phyloP scores from a whole-genome alignment of 768 basidiomycete genomes.

The Kwoniella heveanensis region DNA sequence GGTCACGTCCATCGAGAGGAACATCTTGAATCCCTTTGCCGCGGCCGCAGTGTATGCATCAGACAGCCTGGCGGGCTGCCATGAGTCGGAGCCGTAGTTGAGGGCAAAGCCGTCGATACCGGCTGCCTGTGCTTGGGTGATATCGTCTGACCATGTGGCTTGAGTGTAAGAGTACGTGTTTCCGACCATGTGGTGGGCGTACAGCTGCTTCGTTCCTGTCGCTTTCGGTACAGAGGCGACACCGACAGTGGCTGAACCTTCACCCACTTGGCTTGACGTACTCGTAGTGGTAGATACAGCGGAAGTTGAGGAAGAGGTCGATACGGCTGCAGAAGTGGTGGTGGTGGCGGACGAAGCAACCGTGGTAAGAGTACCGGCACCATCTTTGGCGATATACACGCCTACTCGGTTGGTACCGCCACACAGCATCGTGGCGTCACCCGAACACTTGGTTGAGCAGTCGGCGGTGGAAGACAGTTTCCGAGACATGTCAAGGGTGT shows the following conservation, averaged over 20 bases:
- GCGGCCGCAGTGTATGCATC: conserved; percentile 54
- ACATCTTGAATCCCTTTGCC: conserved; percentile 44
- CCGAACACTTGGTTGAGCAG: conserved; percentile 26
- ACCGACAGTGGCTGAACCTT: conserved; percentile 22
- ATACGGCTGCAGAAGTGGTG: background rate
- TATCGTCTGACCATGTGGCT: conserved; percentile 53
- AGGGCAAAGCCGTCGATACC: conserved; percentile 59
- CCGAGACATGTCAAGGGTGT: conserved; percentile 11
- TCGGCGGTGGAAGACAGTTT: conserved; percentile 13
- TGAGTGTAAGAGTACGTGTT: conserved; percentile 54
- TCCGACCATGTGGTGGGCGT: conserved; percentile 54
- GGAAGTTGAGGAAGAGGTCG: background rate
- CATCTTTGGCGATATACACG: background rate
- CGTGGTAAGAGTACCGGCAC: conserved; percentile 12
- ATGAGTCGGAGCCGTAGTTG: conserved; percentile 55
- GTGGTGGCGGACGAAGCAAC: conserved; percentile 11
- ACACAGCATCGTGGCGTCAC: conserved; percentile 19
- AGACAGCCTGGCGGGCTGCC: conserved; percentile 48
- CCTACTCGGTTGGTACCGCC: conserved; percentile 22
- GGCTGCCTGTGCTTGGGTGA: conserved; percentile 45
- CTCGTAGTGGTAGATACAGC: background rate
- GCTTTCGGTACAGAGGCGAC: conserved; percentile 29
- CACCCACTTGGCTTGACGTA: background rate
- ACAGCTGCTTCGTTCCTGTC: conserved; percentile 37
- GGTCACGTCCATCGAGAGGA: conserved; percentile 54